Evolutionary conservation across 2,329 filamentous ascomycete species (phyloP), one percentile per base, ranked within the genome.

Genomic region (Neoscytalidium dimidiatum): DNA sequence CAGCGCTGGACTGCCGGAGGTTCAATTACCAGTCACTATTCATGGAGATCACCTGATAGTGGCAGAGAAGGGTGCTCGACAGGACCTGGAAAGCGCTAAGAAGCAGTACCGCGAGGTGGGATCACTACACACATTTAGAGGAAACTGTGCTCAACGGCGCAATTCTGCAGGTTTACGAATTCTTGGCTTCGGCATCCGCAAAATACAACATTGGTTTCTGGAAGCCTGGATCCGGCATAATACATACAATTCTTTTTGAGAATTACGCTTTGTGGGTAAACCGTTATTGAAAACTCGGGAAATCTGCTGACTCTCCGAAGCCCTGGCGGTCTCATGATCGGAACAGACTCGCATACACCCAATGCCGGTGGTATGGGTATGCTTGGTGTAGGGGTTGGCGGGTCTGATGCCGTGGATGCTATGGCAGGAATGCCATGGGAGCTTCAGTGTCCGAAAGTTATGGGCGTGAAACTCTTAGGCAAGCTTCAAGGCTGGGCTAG

Each of bases 201-300:
- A 82, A 81, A 66, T 83, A 83, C 21, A 78, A 79, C 1, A 82
- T 83, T 64, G 76, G 77, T 62, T 78, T 78, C 46, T 77, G 75
- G 75, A 75, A 74, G 26, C 76, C 76, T 11, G 76, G 76, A 19
- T 75, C 76, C 11, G 76, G 76, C 41, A 78, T 78, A 48, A 77
- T 80, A 21, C 78, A 80, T 67, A 76, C 72, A 0, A 79, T 76
- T 0, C 75, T 79, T 19, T 78, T 80, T 43, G 78, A 80, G 66
- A 78, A 80, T 58, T 79, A 80, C 58, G 74, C 70, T 7, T 72
- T 74, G 72, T 74, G 63, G 68, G 71, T 64, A 6, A 8, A 26
- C 3, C 41, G 26, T 41, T 14, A 5, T 26, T 4, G 3, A 17
- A 33, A 38, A 8, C 13, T 2, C 4, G 2, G 21, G 7, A 14